Base-by-base conservation (phyloP, 1,139 yeast species). In the Suhomyces bokatorum region DNA sequence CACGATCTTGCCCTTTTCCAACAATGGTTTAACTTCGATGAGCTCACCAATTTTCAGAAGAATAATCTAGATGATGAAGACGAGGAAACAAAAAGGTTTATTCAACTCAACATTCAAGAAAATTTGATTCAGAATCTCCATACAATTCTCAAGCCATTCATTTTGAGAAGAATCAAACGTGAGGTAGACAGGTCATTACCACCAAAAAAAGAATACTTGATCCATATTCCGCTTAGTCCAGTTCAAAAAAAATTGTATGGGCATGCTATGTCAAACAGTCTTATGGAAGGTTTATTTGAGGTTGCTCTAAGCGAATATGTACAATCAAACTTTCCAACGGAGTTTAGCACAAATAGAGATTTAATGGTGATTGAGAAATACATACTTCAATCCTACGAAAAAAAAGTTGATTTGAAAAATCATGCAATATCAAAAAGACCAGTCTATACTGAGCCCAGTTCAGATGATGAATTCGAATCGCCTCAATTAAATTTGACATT, bases 21-120 rank as follows among this genome's bases (percentile, higher is more conserved):
- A 60, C 87, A 85, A 58, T 93, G 98, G 97, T 93, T 93, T 64
- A 95, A 91, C 62, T 87, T 87, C 55, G 78, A 80, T 53, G 79
- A 81, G 58, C 53, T 78, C 43, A 75, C 78, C 3, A 66, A 65
- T 29, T 65, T 73, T 39, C 65, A 65, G 49, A 70, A 67, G 41
- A 47, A 45, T 13, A 40, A 35, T 7, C 59, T 56, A 20, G 51
- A 55, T 28, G 73, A 66, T 30, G 50, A 44, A 9, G 55, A 52
- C 32, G 66, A 61, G 39, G 69, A 65, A 44, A 65, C 68, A 1
- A 75, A 55, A 50, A 63, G 43, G 42, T 52, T 84, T 24, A 78
- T 86, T 30, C 80, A 82, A 48, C 73, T 80, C 26, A 89, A 86
- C 56, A 73, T 85, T 45, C 75, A 87, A 75, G 63, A 78, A 69